Base-by-base conservation (phyloP, 305 asterid genomes). In the Ilex paraguariensis region DNA sequence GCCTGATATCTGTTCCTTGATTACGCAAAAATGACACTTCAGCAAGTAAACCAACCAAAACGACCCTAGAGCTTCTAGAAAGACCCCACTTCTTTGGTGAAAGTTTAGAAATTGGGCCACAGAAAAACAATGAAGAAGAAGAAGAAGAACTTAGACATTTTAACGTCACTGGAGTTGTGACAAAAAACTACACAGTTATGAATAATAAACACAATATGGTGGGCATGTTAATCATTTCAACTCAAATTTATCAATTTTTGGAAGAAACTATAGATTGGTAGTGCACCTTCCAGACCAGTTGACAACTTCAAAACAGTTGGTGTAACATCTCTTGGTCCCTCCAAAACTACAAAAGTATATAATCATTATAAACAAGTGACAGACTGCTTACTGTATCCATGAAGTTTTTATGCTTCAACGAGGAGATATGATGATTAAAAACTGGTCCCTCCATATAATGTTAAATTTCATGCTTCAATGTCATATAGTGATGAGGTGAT, bases 31-130 rank as follows among this genome's bases (percentile, higher is more conserved):
- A 49, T 48, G 98, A 84, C 46, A 70, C 76, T 59, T 94, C 95
- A 31, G 82, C 94, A 31, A 90, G 79, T 12, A 75, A 76, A 70
- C 78, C 82, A 63, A 84, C 74, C 81, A 87, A 72, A 76, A 87
- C 44, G 60, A 80, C 51, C 54, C 90, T 78, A 49, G 98, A 90
- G 74, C 77, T 81, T 75, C 97, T 94, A 50, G 93, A 76, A 65
- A 90, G 88, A 59, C 98, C 98, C 97, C 98, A 92, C 75, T 92
- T 92, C 80, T 92, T 87, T 5, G 97, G 98, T 62, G 96, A 87
- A 68, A 92, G 89, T 74, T 87, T 92, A 40, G 95, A 76, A 73
- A 79, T 96, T 90, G 90, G 65, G 71, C 30, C 30, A 71, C 65
- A 75, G 40, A 74, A 67, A 70, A 76, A 14, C 54, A 63, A 65